Conservation (phyloP, 148 eudicot species). For the Salicornia ramosissima region DNA sequence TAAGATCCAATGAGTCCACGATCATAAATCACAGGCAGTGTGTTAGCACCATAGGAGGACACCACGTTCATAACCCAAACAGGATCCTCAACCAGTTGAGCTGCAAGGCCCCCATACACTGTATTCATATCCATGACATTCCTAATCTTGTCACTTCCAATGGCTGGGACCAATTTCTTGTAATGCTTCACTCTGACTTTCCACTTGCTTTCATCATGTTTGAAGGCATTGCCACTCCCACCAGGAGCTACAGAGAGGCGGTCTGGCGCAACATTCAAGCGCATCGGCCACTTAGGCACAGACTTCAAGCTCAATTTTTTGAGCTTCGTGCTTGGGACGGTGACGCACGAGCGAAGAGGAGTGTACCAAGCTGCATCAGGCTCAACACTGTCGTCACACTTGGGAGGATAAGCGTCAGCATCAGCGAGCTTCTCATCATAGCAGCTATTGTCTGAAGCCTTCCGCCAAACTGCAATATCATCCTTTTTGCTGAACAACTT, state of each 20-base stretch:
- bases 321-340: slow-evolving; percentile 50
- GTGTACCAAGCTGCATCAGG: slow-evolving; percentile 96
- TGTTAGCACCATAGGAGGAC: slow-evolving; percentile 63
- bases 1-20: slow-evolving; percentile 87
- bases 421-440: slow-evolving; percentile 50
- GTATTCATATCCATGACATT: slow-evolving; percentile 99
- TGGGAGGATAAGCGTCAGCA: slow-evolving; percentile 67
- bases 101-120: slow-evolving; percentile 82
- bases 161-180: slow-evolving; percentile 62
- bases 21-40: slow-evolving; percentile 74
- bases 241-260: slow-evolving; percentile 56
- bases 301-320: slow-evolving; percentile 47
- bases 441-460: slow-evolving; percentile 54
- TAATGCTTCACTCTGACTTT: slow-evolving; percentile 65
- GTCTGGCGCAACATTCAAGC: slow-evolving; percentile 64
- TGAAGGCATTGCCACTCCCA: slow-evolving; percentile 60
- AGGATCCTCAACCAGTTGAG: slow-evolving; percentile 62
- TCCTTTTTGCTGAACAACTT: slow-evolving; percentile 60
- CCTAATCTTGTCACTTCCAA: slow-evolving; percentile 77
- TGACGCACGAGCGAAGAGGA: slow-evolving; percentile 82
- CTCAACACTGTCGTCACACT: slow-evolving; percentile 89
- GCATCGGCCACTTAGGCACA: slow-evolving; percentile 71
- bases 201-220: slow-evolving; percentile 70
- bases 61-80: slow-evolving; percentile 98
- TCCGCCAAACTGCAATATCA: slow-evolving; percentile 92